Evolutionary conservation across 768 basidiomycete species (phyloP).

Genomic region (Kwoniella europaea): DNA sequence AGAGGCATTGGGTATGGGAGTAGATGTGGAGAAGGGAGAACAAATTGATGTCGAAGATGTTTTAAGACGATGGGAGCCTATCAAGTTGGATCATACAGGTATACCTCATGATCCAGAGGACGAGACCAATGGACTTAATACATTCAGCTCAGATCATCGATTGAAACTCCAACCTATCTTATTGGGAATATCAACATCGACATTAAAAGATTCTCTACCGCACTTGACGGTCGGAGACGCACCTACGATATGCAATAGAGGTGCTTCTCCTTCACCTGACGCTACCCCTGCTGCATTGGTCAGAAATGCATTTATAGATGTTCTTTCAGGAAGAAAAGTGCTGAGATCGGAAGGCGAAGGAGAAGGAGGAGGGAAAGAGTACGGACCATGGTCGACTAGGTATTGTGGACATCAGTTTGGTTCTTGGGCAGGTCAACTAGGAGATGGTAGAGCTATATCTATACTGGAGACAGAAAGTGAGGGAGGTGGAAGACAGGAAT

Average conservation of each 20-base stretch:
- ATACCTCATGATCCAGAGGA: conserved; percentile 53
- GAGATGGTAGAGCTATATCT: conserved; percentile 93
- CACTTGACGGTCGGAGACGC: conserved; percentile 86
- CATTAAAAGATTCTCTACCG: conserved; percentile 77
- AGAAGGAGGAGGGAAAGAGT: conserved; percentile 50
- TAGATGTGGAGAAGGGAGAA: conserved; percentile 64
- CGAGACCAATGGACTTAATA: conserved; percentile 59
- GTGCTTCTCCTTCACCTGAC: conserved; percentile 50
- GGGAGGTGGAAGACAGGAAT: conserved; percentile 68
- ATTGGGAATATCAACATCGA: conserved; percentile 73
- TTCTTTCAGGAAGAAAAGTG: conserved; percentile 76
- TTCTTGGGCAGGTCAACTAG: conserved; percentile 87
- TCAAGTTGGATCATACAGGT: conserved; percentile 29
- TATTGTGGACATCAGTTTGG: conserved; percentile 72
- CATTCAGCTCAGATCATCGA: conserved; percentile 37
- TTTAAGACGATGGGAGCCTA: conserved; percentile 69
- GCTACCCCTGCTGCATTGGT: conserved; percentile 50
- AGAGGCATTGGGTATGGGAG: conserved; percentile 66
- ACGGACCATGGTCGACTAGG: conserved; percentile 83
- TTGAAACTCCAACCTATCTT: conserved; percentile 60
- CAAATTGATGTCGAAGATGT: conserved; percentile 73
- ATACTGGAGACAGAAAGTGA: conserved; percentile 81
- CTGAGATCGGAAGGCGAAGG: conserved; percentile 62
- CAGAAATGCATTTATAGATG: conserved; percentile 76
- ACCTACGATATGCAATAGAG: conserved; percentile 67